phyloP scores from a whole-genome alignment of 129 eudicot genomes.

The Artemisia annua region DNA sequence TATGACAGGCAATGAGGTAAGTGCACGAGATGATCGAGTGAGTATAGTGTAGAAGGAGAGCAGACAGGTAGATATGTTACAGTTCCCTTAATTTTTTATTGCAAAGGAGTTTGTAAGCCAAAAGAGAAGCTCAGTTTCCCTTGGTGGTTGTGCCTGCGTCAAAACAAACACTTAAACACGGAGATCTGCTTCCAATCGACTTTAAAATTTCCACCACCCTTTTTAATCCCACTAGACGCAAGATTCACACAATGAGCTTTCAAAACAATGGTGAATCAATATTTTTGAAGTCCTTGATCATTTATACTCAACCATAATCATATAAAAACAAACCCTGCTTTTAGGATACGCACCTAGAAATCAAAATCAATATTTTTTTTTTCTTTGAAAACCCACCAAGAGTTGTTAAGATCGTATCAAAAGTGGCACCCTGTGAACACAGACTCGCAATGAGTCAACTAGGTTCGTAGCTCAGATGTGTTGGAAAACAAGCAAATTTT shows the following conservation, averaged over 20 bases:
- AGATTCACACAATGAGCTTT: neutral
- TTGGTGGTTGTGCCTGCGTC: slow-evolving; percentile 89
- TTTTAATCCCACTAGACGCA: slow-evolving; percentile 17
- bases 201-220: slow-evolving; percentile 26
- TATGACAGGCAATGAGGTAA: slow-evolving; percentile 29
- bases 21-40: slow-evolving; percentile 48
- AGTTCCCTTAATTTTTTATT: too few relatives aligned
- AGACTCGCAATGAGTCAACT: too few relatives aligned
- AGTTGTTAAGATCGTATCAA: too few relatives aligned
- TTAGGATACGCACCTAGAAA: too few relatives aligned
- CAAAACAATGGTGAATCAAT: neutral
- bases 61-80: slow-evolving; percentile 49
- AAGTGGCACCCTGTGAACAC: too few relatives aligned
- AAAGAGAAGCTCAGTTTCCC: slow-evolving; percentile 76
- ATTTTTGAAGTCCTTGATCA: too few relatives aligned
- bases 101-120: slow-evolving; percentile 41
- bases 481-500: too few relatives aligned
- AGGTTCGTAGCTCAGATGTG: too few relatives aligned
- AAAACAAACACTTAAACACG: slow-evolving; percentile 85
- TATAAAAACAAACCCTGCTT: too few relatives aligned
- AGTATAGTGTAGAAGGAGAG: slow-evolving; percentile 61
- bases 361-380: too few relatives aligned
- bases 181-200: slow-evolving; percentile 37
- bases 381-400: too few relatives aligned
- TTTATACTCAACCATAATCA: too few relatives aligned